Base-by-base conservation (phyloP, 108 stramenopile genomes). In the Aureococcus anophagefferens region DNA sequence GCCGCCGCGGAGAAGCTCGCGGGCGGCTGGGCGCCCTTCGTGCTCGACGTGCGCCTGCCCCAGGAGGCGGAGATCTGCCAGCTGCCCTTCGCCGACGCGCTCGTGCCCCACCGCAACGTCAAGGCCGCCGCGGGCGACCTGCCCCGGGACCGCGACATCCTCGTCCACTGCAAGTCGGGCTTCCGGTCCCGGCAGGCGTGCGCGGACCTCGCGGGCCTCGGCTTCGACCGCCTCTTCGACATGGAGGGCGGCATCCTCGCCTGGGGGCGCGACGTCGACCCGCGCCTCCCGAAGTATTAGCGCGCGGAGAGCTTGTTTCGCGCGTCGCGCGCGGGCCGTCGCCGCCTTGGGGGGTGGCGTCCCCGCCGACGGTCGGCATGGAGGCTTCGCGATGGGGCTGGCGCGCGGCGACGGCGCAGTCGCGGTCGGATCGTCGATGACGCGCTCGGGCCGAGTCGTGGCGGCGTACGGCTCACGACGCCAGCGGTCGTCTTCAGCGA, bases 121-220 rank as follows among this genome's bases (percentile, higher is more conserved):
- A 77, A 75, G 16, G 66, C 81, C 9, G 40, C 40, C 9, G 40
- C 40, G 29, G 73, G 79, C 67, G 72, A 91, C 67, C 76, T 95
- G 32, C 94, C 94, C 0, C 73, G 72, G 62, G 76, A 76, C 3
- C 87, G 89, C 15, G 94, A 95, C 69, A 71, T 95, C 17, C 78
- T 95, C 46, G 85, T 95, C 0, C 92, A 93, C 79, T 95, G 94
- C 81, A 95, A 95, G 82, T 91, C 87, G 62, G 94, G 94, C 18
- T 88, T 91, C 15, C 72, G 94, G 68, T 91, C 91, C 28, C 85
- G 89, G 63, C 89, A 92, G 71, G 94, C 92, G 35, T 94, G 93
- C 74, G 68, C 67, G 62, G 81, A 82, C 31, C 74, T 95, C 28
- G 77, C 89, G 51, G 85, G 84, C 46, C 72, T 82, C 35, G 94